Percentiles rank a stretch among this genome's conserved stretches.
Conservation (phyloP, 345 rosid genomes). For the Populus simonii region DNA sequence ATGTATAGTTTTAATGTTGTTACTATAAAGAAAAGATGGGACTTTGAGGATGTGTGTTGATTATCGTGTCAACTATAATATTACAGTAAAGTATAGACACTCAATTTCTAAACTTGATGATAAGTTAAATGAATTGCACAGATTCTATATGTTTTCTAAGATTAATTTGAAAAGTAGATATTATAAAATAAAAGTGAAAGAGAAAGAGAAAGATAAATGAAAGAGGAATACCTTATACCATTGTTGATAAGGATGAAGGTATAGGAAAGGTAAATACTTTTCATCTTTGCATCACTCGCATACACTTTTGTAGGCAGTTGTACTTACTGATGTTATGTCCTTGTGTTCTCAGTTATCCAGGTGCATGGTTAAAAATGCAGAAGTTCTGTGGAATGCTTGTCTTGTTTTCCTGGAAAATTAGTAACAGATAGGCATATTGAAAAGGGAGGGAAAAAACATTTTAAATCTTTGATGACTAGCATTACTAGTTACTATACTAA, state of each 20-base stretch:
- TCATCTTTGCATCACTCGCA: background rate
- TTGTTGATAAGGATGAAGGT: conserved; percentile 92
- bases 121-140: no score
- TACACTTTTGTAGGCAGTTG: background rate
- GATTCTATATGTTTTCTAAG: no score
- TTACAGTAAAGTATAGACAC: no score
- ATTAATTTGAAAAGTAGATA: no score
- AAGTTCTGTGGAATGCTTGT: background rate
- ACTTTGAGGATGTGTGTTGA: no score
- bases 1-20: no score
- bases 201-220: conserved; percentile 50
- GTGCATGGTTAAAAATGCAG: background rate
- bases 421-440: background rate
- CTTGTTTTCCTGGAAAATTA: background rate
- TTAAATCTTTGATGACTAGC: no score
- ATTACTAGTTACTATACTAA: no score
- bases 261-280: conserved; percentile 67
- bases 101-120: no score
- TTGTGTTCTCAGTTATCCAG: background rate
- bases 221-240: conserved; percentile 76
- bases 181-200: conserved; percentile 36
- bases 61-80: no score
- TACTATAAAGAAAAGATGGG: no score
- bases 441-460: no score
- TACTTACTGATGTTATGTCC: background rate